These are phyloP conservation scores for Eimeria sp. DNA, from an alignment of 169 alveolate species.

Conservation along the genomic window DNA sequence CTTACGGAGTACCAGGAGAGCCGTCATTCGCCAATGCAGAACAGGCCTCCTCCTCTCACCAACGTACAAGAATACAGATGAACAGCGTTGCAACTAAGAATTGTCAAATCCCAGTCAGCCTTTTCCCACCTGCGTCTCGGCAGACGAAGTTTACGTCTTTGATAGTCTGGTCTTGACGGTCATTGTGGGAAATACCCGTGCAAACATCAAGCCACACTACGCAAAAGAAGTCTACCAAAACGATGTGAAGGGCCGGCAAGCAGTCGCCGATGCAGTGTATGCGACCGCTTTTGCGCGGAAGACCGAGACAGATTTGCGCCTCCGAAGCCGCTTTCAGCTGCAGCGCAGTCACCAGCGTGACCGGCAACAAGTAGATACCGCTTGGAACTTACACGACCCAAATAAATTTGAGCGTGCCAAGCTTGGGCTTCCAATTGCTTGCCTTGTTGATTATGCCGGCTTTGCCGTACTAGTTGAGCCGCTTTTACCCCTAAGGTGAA, in stretches of 20 bases:
- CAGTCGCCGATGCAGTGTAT: slow-evolving; percentile 71
- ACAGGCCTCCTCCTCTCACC: background rate
- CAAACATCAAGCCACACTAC: slow-evolving; percentile 21
- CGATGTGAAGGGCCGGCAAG: slow-evolving; percentile 80
- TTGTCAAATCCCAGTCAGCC: background rate
- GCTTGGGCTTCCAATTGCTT: slow-evolving; percentile 72
- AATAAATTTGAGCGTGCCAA: slow-evolving; percentile 50
- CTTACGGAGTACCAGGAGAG: background rate
- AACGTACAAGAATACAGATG: background rate
- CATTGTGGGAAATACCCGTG: slow-evolving; percentile 63
- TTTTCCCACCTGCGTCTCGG: background rate
- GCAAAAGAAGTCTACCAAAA: slow-evolving; percentile 76
- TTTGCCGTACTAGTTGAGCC: slow-evolving; percentile 79
- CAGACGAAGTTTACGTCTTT: slow-evolving; percentile 68
- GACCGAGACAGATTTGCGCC: slow-evolving; percentile 29
- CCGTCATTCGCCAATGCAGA: background rate
- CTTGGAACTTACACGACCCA: slow-evolving; percentile 69
- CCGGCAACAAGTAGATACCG: slow-evolving; percentile 48
- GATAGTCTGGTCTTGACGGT: slow-evolving; percentile 82
- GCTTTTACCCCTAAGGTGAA: slow-evolving; percentile 69
- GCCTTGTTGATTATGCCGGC: slow-evolving; percentile 79
- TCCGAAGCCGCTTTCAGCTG: slow-evolving; percentile 13
- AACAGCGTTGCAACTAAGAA: background rate
- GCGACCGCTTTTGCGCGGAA: slow-evolving; percentile 47
- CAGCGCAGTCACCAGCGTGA: slow-evolving; percentile 32